phyloP scores from a whole-genome alignment of 1,284 basidiomycete genomes.

The Kalmanozyma brasiliensis region DNA sequence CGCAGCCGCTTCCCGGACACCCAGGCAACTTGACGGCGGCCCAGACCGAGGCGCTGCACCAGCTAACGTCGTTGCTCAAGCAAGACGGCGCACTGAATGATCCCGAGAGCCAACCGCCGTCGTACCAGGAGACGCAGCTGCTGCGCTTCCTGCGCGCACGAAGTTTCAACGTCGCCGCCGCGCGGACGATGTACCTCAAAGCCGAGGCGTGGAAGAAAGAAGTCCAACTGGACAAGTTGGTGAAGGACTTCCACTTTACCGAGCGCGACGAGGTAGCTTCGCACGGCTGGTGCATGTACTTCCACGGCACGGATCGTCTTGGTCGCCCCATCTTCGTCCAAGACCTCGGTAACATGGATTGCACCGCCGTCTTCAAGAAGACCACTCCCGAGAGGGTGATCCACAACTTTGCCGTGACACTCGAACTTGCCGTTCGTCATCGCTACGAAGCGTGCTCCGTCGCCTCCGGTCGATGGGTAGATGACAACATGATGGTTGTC shows the following conservation, averaged over 20 bases:
- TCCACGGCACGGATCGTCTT: constrained; percentile 61
- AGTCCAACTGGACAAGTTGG: constrained; percentile 50
- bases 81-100: constrained; percentile 34
- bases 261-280: constrained; percentile 58
- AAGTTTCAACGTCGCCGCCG: constrained; percentile 52
- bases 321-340: constrained; percentile 66
- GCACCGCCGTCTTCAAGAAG: constrained; percentile 42
- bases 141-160: constrained; percentile 63
- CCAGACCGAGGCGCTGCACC: constrained; percentile 51
- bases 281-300: constrained; percentile 66
- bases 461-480: constrained; percentile 46
- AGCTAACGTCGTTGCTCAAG: constrained; percentile 32
- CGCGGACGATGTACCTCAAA: constrained; percentile 58
- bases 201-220: constrained; percentile 60
- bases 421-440: constrained; percentile 60
- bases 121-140: constrained; percentile 50
- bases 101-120: constrained; percentile 26
- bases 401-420: constrained; percentile 62
- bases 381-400: constrained; percentile 63
- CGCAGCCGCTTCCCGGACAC: constrained; percentile 53
- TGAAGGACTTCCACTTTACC: constrained; percentile 49
- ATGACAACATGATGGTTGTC: constrained; percentile 66
- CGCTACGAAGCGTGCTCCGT: constrained; percentile 58
- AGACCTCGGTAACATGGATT: constrained; percentile 59
- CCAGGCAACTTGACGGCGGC: constrained; percentile 54